Percentiles rank a stretch among this genome's conserved stretches.
These are phyloP conservation scores for Chrysosporium keratinophilum DNA, from an alignment of 2,329 filamentous ascomycete genomes.

Conservation along the genomic window DNA sequence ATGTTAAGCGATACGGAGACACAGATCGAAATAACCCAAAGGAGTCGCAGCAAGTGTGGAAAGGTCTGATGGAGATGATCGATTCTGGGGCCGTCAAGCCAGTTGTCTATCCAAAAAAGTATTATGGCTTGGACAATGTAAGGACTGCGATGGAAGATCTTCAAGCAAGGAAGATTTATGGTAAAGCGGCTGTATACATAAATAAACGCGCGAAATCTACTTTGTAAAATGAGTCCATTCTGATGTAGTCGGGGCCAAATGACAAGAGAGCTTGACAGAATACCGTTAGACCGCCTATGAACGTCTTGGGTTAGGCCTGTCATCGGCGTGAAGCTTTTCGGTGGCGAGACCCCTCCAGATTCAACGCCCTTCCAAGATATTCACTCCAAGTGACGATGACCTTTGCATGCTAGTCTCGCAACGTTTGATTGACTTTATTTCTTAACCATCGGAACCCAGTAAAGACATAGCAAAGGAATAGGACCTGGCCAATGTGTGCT, in stretches of 20 bases:
- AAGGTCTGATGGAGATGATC: conserved; percentile 42
- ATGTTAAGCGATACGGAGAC: conserved; percentile 43
- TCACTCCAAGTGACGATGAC: no score
- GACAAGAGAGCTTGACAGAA: no score
- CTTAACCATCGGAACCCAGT: not conserved
- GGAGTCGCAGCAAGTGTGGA: conserved; percentile 42
- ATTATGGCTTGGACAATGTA: conserved; percentile 42
- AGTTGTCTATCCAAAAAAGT: conserved; percentile 41
- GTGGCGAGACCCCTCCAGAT: no score
- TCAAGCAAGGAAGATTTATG: conserved; percentile 42
- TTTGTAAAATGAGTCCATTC: not conserved
- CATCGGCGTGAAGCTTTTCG: no score
- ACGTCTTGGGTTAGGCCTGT: no score
- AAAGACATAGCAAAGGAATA: not conserved
- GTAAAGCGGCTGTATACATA: conserved; percentile 46
- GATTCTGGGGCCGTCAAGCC: conserved; percentile 41
- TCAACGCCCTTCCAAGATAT: no score
- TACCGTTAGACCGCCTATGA: no score
- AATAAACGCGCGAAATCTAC: conserved; percentile 8
- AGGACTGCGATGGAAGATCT: conserved; percentile 44
- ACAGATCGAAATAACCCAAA: conserved; percentile 42
- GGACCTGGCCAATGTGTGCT: not conserved
- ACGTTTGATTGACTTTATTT: not conserved
- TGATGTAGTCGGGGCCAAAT: no score
- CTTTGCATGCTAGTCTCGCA: not conserved